A percentile compares a stretch with the other conserved stretches of the same genome.
Conservation (phyloP, 2,329 filamentous ascomycete species). For the Penicillium sp. region DNA sequence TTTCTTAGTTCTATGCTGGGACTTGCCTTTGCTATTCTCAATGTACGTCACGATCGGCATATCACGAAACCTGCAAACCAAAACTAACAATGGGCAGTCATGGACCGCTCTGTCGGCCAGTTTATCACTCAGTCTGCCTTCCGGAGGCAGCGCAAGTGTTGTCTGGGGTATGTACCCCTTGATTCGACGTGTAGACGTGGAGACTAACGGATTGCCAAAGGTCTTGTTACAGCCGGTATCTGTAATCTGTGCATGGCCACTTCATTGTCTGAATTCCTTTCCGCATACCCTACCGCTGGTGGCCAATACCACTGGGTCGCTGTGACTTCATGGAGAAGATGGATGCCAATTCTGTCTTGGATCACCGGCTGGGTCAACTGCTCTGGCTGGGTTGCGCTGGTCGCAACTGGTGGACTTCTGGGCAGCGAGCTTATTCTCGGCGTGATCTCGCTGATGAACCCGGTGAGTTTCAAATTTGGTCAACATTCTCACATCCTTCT, state of each 20-base stretch:
- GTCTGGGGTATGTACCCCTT: constrained; percentile 65
- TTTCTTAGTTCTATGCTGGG: constrained; percentile 57
- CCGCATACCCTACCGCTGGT: constrained; percentile 62
- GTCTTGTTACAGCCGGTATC: constrained; percentile 60
- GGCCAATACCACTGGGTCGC: constrained; percentile 75
- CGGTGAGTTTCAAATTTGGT: constrained; percentile 30
- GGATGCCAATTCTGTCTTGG: constrained; percentile 66
- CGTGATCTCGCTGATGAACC: constrained; percentile 63
- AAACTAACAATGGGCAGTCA: constrained; percentile 38
- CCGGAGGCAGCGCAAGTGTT: constrained; percentile 69
- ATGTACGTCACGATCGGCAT: constrained; percentile 36
- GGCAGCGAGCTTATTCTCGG: constrained; percentile 68
- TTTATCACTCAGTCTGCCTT: constrained; percentile 64
- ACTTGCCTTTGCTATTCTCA: constrained; percentile 64
- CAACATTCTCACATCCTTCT: not conserved
- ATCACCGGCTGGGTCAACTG: constrained; percentile 70
- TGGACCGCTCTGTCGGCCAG: constrained; percentile 64
- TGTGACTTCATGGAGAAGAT: constrained; percentile 56
- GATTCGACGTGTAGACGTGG: not conserved
- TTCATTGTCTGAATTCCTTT: constrained; percentile 71
- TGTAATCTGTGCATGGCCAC: constrained; percentile 71
- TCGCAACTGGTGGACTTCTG: constrained; percentile 68
- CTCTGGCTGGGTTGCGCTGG: constrained; percentile 69
- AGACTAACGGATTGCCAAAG: constrained; percentile 17
- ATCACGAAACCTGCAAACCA: not conserved